Percentiles rank a stretch among this genome's conserved stretches.
phyloP scores from a whole-genome alignment of 108 stramenopile genomes.

The Fragilaria crotonensis region DNA sequence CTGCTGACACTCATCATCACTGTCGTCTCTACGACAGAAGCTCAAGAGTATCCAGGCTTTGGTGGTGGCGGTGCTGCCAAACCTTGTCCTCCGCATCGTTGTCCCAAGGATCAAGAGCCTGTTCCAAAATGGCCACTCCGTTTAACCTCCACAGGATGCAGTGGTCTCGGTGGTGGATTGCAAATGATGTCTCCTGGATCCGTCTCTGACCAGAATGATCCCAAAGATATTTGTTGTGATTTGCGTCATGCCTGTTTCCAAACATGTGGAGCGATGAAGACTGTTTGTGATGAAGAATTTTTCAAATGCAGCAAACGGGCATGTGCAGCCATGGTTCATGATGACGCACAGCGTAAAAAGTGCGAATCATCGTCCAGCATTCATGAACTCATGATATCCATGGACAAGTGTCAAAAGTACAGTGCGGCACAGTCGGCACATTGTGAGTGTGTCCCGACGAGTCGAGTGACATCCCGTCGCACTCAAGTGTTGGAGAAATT shows the following conservation, averaged over 20 bases:
- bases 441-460: slow-evolving; percentile 33
- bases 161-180: slow-evolving; percentile 20
- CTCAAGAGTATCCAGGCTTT: too few species aligned
- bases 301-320: slow-evolving; percentile 30
- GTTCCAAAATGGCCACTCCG: slow-evolving; percentile 23
- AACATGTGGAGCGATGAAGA: slow-evolving; percentile 31
- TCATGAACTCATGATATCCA: slow-evolving; percentile 19
- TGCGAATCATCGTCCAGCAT: slow-evolving; percentile 13
- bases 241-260: slow-evolving; percentile 39
- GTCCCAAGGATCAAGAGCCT: slow-evolving; percentile 16
- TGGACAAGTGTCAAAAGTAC: slow-evolving; percentile 27
- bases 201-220: slow-evolving; percentile 6
- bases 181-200: slow-evolving; percentile 15
- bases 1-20: too few species aligned
- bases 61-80: slow-evolving; percentile 2
- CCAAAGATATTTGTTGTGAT: slow-evolving; percentile 34
- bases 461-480: slow-evolving; percentile 11
- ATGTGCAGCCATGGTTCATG: slow-evolving; percentile 19
- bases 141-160: slow-evolving; percentile 35
- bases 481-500: slow-evolving; percentile 24
- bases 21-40: too few species aligned
- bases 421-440: slow-evolving; percentile 17
- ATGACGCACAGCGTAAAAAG: slow-evolving; percentile 23
- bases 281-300: slow-evolving; percentile 34
- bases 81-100: slow-evolving; percentile 14